Percentiles rank a stretch among this genome's conserved stretches.
These are phyloP conservation scores for Candida anutae DNA, from an alignment of 1,139 yeast genomes.

Conservation along the genomic window DNA sequence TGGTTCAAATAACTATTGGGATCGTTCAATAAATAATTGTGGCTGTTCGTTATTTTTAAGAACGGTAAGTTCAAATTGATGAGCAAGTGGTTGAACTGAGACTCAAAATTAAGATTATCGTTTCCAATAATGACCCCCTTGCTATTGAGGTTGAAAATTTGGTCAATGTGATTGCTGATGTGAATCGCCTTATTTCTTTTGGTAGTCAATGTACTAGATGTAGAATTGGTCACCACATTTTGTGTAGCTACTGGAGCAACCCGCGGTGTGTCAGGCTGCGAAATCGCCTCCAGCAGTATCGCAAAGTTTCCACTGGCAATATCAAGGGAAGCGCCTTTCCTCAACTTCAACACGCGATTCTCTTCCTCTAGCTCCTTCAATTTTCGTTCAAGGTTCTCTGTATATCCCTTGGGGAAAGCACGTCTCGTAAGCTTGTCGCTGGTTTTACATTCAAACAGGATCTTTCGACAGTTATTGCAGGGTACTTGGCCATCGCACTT, in stretches of 20 bases:
- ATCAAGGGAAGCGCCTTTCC: slow-evolving; percentile 5
- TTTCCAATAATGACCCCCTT: slow-evolving; percentile 43
- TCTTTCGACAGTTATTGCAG: slow-evolving; percentile 58
- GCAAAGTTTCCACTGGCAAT: background rate
- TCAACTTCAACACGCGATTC: slow-evolving; percentile 28
- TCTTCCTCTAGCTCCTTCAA: slow-evolving; percentile 56
- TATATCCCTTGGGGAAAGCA: slow-evolving; percentile 49
- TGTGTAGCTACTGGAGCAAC: too few species aligned
- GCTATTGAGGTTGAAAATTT: slow-evolving; percentile 37
- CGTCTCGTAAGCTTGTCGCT: slow-evolving; percentile 66
- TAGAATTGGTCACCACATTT: background rate
- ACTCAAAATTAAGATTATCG: slow-evolving; percentile 41
- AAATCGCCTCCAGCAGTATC: too few species aligned
- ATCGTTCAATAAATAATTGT: slow-evolving; percentile 36
- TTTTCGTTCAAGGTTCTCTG: slow-evolving; percentile 62
- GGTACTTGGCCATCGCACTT: slow-evolving; percentile 71
- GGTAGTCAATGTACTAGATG: slow-evolving; percentile 4
- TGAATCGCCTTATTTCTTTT: slow-evolving; percentile 16
- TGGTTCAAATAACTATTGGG: slow-evolving; percentile 39
- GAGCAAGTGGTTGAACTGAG: slow-evolving; percentile 40
- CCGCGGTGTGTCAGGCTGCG: background rate
- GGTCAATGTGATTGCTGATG: slow-evolving; percentile 42
- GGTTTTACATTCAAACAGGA: slow-evolving; percentile 61
- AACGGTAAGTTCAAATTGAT: slow-evolving; percentile 40
- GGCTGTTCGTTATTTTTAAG: slow-evolving; percentile 40